phyloP scores from a whole-genome alignment of 306 rosid species.

The Fragaria vesca region DNA sequence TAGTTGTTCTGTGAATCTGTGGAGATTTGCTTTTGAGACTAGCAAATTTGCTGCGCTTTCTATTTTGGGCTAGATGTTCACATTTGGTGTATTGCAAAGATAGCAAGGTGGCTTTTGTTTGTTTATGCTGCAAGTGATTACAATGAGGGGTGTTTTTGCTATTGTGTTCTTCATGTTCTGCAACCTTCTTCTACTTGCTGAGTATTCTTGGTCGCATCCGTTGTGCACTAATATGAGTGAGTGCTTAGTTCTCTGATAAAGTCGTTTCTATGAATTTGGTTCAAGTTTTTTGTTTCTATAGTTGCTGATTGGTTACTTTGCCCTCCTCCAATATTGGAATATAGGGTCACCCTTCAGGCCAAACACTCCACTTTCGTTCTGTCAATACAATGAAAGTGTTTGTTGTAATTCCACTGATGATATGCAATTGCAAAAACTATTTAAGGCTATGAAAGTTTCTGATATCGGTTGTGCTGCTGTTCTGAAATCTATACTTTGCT shows the following conservation, averaged over 20 bases:
- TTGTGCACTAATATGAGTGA: constrained; percentile 34
- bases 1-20: background rate
- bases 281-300: background rate
- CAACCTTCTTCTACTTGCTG: constrained; percentile 25
- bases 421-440: constrained; percentile 19
- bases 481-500: constrained; percentile 38
- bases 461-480: constrained; percentile 28
- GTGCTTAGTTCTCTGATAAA: background rate
- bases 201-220: constrained; percentile 30
- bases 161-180: constrained; percentile 15
- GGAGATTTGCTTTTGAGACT: background rate
- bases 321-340: background rate
- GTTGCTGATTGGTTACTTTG: background rate
- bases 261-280: background rate
- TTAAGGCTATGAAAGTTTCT: constrained; percentile 21
- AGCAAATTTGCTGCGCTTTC: background rate
- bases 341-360: constrained; percentile 33
- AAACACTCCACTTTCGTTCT: constrained; percentile 29
- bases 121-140: background rate
- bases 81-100: background rate
- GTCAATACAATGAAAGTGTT: constrained; percentile 39
- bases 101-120: background rate
- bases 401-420: constrained; percentile 40
- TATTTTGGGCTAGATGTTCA: background rate
- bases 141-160: constrained; percentile 25